Evolutionary conservation across 75 land plant species (phyloP), one percentile per base, ranked within the genome.

Genomic region (Pinus albicaulis): DNA sequence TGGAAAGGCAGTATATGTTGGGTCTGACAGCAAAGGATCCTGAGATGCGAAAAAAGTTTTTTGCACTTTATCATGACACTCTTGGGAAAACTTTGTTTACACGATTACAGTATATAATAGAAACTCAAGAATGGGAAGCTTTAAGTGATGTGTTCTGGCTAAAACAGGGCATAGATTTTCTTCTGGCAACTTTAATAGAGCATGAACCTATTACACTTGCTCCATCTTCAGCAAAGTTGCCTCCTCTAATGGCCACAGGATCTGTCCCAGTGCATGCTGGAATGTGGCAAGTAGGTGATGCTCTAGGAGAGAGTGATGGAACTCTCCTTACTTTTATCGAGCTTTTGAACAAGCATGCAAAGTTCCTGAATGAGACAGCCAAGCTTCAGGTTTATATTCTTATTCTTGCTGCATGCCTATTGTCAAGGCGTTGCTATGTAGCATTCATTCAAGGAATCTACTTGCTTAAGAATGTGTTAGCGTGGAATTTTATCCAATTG

Each of bases 81-180:
- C 85, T 96, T 41, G 89, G 82, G 38, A 93, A 90, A 66, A 96
- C 92, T 19, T 79, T 96, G 77, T 96, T 93, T 48, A 65, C 83
- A 38, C 82, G 99, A 77, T 82, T 96, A 61, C 95, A 96, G 64
- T 96, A 84, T 73, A 96, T 96, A 22, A 96, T 96, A 60, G 93
- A 92, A 76, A 70, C 75, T 52, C 99, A 96, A 78, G 99, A 96
- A 24, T 96, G 99, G 99, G 97, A 96, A 79, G 97, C 97, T 71
- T 75, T 94, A 53, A 94, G 99, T 82, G 99, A 96, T 85, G 92
- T 87, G 12, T 96, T 96, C 82, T 96, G 98, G 98, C 87, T 96
- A 24, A 96, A 96, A 79, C 98, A 96, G 74, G 92, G 93, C 0
- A 83, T 96, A 74, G 99, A 96, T 82, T 88, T 96, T 81, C 82